Evolutionary conservation across 2,329 filamentous ascomycete species (phyloP), one percentile per base, ranked within the genome.

Genomic region (Sclerotinia trifoliorum): DNA sequence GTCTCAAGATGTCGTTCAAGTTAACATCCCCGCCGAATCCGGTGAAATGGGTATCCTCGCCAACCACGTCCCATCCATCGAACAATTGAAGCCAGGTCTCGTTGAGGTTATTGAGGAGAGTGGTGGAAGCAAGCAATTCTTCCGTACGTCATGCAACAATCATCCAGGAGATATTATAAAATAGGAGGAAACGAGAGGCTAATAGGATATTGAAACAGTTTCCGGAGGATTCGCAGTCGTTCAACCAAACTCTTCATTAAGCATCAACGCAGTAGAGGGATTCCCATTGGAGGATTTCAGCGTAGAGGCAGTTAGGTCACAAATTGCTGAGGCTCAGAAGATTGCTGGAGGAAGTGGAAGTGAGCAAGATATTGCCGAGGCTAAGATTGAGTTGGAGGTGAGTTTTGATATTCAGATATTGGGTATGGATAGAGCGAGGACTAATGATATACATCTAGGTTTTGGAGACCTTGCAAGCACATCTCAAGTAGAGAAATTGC

Each of bases 21-120:
- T 99, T 86, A 99, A 99, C 88, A 90, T 99, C 79, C 91, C 95
- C 80, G 95, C 95, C 79, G 95, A 97, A 82, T 96, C 94, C 72
- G 95, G 95, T 81, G 95, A 98, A 78, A 99, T 99, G 95, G 95
- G 95, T 91, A 90, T 99, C 78, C 91, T 99, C 80, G 95, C 95
- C 81, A 96, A 95, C 87, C 95, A 99, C 88, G 95, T 99, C 78
- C 94, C 95, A 74, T 93, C 94, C 71, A 98, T 99, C 79, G 95
- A 99, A 87, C 95, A 99, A 86, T 87, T 99, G 82, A 97, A 96
- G 88, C 94, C 95, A 71, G 95, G 95, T 78, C 84, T 98, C 75
- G 87, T 99, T 75, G 94, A 98, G 86, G 86, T 99, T 79, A 88
- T 98, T 75, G 94, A 98, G 86, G 95, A 99, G 87, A 87, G 84